Conservation (phyloP, 75 land plant genomes). For the Picea sitchensis region DNA sequence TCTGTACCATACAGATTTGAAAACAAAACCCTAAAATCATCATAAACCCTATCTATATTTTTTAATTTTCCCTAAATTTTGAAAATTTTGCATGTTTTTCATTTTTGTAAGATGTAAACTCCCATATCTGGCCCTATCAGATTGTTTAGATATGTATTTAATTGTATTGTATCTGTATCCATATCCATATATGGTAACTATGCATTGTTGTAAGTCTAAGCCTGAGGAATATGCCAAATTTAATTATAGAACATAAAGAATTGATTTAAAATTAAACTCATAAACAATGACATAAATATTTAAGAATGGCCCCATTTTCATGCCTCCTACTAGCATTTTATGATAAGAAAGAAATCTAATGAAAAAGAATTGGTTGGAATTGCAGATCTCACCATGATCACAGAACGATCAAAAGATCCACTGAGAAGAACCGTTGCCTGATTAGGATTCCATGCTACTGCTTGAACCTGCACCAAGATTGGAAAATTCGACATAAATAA, state of each 20-base stretch:
- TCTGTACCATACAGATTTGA: no score
- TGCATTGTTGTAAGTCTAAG: no score
- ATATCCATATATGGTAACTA: no score
- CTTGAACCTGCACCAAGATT: conserved; percentile 65
- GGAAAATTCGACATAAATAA: background rate
- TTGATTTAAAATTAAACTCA: no score
- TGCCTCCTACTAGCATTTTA: background rate
- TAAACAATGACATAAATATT: background rate
- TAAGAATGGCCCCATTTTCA: background rate
- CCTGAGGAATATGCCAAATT: background rate
- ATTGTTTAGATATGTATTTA: no score
- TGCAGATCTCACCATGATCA: conserved; percentile 53
- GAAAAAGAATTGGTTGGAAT: background rate
- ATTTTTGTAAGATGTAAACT: no score
- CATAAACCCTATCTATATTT: no score
- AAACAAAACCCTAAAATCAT: no score
- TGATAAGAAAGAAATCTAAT: background rate
- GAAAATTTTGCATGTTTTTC: no score
- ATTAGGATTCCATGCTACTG: conserved; percentile 84
- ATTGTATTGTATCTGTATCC: no score
- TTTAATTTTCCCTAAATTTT: no score
- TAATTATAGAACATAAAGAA: background rate
- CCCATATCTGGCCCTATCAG: no score
- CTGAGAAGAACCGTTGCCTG: conserved; percentile 78
- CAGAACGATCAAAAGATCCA: conserved; percentile 91